Percentiles rank a stretch among this genome's conserved stretches.
Evolutionary conservation across 176 grass and related monocot genomes (phyloP).

Genomic region (Avena insularis): DNA sequence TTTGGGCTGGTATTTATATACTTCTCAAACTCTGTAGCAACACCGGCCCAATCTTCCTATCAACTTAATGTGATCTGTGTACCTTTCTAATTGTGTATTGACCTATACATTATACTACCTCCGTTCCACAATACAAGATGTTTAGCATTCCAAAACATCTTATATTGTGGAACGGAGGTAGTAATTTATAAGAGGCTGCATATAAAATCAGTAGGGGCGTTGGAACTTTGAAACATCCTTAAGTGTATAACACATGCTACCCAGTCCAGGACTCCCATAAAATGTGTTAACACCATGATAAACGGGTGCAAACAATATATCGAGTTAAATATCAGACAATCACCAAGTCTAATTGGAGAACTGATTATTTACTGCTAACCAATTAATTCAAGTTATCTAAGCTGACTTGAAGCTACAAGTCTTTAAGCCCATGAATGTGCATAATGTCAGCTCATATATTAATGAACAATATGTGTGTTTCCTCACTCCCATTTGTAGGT

Average conservation of each 20-base stretch:
- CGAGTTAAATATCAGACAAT: slow-evolving; percentile 27
- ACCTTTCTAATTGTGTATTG: neutral
- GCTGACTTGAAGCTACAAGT: slow-evolving; percentile 17
- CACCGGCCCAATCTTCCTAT: neutral
- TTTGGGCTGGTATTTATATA: slow-evolving; percentile 5
- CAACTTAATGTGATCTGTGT: neutral
- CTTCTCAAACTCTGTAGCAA: neutral
- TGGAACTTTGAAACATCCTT: neutral
- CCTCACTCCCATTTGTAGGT: neutral
- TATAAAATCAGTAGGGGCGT: neutral
- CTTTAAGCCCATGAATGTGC: neutral
- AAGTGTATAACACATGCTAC: neutral
- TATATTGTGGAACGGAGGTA: too few relatives aligned
- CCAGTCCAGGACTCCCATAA: neutral
- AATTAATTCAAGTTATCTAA: slow-evolving; percentile 7
- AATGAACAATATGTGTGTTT: slow-evolving; percentile 4
- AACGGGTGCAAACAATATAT: neutral
- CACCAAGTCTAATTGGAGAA: neutral
- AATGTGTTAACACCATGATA: neutral
- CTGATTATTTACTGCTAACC: neutral
- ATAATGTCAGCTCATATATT: slow-evolving; percentile 20
- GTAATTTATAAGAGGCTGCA: neutral
- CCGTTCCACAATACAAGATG: too few relatives aligned
- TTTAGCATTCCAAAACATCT: too few relatives aligned
- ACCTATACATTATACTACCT: neutral